Conservation (phyloP, 805 yeast species). For the Metschnikowia borealis region DNA sequence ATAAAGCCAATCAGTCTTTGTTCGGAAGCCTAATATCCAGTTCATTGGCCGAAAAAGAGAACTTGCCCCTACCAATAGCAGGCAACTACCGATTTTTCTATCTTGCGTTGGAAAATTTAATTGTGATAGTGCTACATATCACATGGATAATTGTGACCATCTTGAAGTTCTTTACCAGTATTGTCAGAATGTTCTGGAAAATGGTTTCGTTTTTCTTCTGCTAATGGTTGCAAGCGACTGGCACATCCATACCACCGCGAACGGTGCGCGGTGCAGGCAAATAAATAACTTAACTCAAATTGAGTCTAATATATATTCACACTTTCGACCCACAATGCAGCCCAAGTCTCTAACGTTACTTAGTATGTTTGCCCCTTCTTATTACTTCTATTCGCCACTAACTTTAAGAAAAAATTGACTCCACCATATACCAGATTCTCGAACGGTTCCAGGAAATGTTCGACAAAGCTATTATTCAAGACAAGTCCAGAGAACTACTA, state of each 20-base stretch:
- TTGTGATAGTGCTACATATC: constrained; percentile 48
- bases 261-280: not conserved
- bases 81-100: constrained; percentile 39
- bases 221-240: constrained; percentile 2
- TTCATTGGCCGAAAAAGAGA: constrained; percentile 13
- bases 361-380: constrained; percentile 23
- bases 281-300: not conserved
- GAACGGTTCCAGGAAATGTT: constrained; percentile 52
- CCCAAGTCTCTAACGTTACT: constrained; percentile 40
- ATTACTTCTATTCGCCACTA: constrained; percentile 15
- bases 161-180: constrained; percentile 32
- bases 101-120: constrained; percentile 45
- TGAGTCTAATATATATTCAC: not conserved
- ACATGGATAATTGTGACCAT: constrained; percentile 56
- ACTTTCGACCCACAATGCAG: constrained; percentile 34
- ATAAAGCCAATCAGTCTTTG: constrained; percentile 36
- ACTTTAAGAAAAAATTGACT: constrained; percentile 44
- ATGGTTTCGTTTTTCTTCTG: not conserved
- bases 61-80: constrained; percentile 24
- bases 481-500: constrained; percentile 37
- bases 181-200: constrained; percentile 17
- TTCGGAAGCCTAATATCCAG: constrained; percentile 23
- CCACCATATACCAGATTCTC: constrained; percentile 47
- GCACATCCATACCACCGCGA: not conserved
- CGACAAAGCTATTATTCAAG: constrained; percentile 42